phyloP scores from a whole-genome alignment of 208 protist genomes.

The Endotrypanum monterogeii region DNA sequence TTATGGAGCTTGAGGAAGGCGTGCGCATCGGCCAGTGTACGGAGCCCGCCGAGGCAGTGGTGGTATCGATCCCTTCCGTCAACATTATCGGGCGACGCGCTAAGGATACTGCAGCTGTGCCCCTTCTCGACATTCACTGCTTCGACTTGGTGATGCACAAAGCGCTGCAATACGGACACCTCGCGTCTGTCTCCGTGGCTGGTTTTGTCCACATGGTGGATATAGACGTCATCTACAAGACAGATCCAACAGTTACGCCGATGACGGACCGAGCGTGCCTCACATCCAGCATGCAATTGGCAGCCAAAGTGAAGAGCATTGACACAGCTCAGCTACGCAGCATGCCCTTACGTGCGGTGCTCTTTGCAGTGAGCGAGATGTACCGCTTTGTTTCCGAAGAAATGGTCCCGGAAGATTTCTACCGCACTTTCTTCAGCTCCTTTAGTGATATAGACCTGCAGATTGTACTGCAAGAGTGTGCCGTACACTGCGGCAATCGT shows the following conservation, averaged over 20 bases:
- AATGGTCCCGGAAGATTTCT: conserved; percentile 44
- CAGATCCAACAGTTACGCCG: conserved; percentile 13
- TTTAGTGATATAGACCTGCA: conserved; percentile 54
- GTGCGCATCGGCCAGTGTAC: conserved; percentile 14
- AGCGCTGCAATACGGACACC: conserved; percentile 17
- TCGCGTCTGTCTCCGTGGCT: conserved; percentile 13
- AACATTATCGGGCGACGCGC: conserved; percentile 6
- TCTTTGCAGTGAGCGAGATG: conserved; percentile 10
- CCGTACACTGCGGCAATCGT: conserved; percentile 18
- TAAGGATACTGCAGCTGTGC: conserved; percentile 4
- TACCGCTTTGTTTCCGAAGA: conserved; percentile 39
- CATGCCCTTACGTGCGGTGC: conserved; percentile 21
- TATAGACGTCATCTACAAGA: conserved; percentile 26
- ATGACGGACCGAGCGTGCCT: conserved; percentile 37
- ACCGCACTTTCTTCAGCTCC: conserved; percentile 62
- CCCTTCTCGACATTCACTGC: conserved; percentile 11
- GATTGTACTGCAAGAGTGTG: conserved; percentile 35
- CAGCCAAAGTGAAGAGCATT: conserved; percentile 24
- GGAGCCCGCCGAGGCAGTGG: conserved; percentile 5
- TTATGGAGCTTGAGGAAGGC: conserved; percentile 15
- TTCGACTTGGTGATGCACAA: conserved; percentile 15
- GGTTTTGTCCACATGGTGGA: conserved; percentile 16
- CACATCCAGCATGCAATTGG: conserved; percentile 52
- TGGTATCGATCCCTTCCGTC: conserved; percentile 12
- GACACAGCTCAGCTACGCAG: conserved; percentile 25